Evolutionary conservation across 305 asterid genomes (phyloP).

Genomic region (Nicotiana rustica): DNA sequence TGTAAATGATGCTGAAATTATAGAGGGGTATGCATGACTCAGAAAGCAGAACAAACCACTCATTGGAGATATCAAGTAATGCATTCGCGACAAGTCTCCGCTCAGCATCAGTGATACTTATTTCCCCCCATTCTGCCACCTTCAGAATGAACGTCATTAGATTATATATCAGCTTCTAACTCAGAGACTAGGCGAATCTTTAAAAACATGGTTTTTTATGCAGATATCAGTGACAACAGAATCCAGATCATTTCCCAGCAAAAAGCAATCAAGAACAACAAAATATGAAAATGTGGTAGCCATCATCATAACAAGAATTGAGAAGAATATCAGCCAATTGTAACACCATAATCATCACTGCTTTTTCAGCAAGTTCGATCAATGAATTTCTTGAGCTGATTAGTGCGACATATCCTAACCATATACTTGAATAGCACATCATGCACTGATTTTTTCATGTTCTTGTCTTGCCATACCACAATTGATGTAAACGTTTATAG

Average conservation of each 20-base stretch:
- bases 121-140: slow-evolving; percentile 87
- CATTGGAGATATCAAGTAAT: slow-evolving; percentile 77
- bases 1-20: slow-evolving; percentile 68
- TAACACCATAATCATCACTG: too few relatives aligned
- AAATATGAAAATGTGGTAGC: background rate
- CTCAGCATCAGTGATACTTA: slow-evolving; percentile 92
- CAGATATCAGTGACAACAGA: background rate
- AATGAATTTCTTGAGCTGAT: too few relatives aligned
- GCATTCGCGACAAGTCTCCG: slow-evolving; percentile 86
- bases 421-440: too few relatives aligned
- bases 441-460: too few relatives aligned
- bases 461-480: too few relatives aligned
- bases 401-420: too few relatives aligned
- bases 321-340: too few relatives aligned
- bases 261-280: background rate
- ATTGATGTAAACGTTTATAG: too few relatives aligned
- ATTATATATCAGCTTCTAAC: background rate
- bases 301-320: background rate
- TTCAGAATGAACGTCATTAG: slow-evolving; percentile 30
- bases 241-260: background rate
- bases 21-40: slow-evolving; percentile 88
- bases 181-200: too few relatives aligned
- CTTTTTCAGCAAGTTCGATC: too few relatives aligned
- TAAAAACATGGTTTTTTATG: too few relatives aligned
- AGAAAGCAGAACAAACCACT: slow-evolving; percentile 74